These are phyloP conservation scores for Rhododendron kiyosumense DNA, from an alignment of 148 eudicot genomes.

Conservation along the genomic window DNA sequence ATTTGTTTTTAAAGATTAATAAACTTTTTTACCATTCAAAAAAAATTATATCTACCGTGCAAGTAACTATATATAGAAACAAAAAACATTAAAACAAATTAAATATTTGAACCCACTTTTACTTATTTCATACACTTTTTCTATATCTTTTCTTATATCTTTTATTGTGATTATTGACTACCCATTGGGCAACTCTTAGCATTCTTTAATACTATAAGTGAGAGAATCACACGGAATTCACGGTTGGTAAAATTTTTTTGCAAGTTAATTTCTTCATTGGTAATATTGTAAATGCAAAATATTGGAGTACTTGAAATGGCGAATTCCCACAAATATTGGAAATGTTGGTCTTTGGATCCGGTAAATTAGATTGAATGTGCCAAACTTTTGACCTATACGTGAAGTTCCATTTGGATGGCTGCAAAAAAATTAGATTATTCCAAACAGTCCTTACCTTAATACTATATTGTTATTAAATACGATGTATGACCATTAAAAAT, in stretches of 20 bases:
- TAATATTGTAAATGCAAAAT: background rate
- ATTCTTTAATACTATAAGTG: background rate
- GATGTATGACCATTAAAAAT: background rate
- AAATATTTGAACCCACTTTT: too few species aligned
- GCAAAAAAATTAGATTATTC: background rate
- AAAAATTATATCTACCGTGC: too few species aligned
- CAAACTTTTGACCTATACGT: background rate
- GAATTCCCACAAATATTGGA: background rate
- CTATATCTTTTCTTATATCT: background rate
- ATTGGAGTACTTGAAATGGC: slow-evolving; percentile 13
- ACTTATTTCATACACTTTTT: background rate
- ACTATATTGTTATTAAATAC: too few species aligned
- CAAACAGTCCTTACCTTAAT: background rate
- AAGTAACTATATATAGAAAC: too few species aligned
- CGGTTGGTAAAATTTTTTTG: background rate
- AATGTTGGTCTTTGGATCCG: background rate
- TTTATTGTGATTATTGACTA: background rate
- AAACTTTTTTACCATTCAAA: too few species aligned
- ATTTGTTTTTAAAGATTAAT: too few species aligned
- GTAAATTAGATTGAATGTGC: background rate
- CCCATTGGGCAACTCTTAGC: background rate
- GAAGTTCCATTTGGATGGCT: slow-evolving; percentile 11
- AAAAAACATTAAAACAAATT: background rate
- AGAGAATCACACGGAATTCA: background rate
- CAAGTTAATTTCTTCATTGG: background rate